Base-by-base conservation (phyloP, 495 filamentous ascomycete genomes). In the Podospora australis region DNA sequence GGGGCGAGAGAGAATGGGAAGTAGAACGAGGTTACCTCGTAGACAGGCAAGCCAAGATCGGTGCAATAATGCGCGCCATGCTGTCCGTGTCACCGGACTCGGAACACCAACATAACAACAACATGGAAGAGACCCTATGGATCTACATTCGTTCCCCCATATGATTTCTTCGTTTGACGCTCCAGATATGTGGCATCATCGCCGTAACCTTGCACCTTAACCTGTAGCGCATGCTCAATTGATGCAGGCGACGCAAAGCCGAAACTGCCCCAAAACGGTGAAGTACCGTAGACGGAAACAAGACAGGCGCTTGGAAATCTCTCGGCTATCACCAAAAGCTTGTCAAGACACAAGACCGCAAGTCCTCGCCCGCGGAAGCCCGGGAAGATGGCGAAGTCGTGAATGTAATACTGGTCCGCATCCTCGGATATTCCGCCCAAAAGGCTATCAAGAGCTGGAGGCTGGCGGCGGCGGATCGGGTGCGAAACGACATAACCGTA, bases 341-440 rank as follows among this genome's bases (percentile, higher is more conserved):
- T 55, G 14, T 25, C 8, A 1, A 65, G 44, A 6, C 46, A 29
- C 32, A 58, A 52, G 2, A 35, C 44, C 13, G 61, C 65, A 17
- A 38, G 34, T 2, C 63, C 61, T 1, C 36, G 38, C 7, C 63
- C 59, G 29, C 65, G 57, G 6, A 55, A 38, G 11, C 30, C 36
- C 1, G 57, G 57, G 17, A 64, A 26, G 10, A 70, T 48, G 25
- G 59, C 65, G 19, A 70, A 28, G 51, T 68, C 67, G 46, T 70
- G 67, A 30, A 70, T 62, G 43, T 70, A 70, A 32, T 64, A 68
- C 61, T 65, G 58, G 30, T 68, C 55, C 14, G 57, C 61, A 26
- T 60, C 60, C 0, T 21, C 16, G 1, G 57, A 23, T 3, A 62
- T 62, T 43, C 39, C 50, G 2, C 53, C 59, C 2, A 70, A 53